These are phyloP conservation scores for Flaveria trinervia DNA, from an alignment of 129 eudicot species.

Conservation along the genomic window DNA sequence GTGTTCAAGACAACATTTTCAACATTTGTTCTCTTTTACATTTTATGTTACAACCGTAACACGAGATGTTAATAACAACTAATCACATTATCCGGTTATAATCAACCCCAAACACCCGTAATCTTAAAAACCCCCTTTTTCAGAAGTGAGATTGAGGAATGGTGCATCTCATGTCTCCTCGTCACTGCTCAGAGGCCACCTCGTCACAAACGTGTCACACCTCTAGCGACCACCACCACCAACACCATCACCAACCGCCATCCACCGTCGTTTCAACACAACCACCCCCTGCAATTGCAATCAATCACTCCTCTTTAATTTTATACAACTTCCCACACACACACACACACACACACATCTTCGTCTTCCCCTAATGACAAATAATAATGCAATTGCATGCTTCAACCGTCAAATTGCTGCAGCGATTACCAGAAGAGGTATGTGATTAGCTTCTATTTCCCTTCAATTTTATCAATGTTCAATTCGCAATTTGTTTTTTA, in stretches of 20 bases:
- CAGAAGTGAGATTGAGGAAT: not conserved
- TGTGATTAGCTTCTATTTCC: slow-evolving; percentile 1
- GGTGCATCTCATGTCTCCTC: slow-evolving; percentile 23
- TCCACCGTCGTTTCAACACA: slow-evolving; percentile 3
- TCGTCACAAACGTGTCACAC: slow-evolving; percentile 43
- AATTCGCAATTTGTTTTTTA: not conserved
- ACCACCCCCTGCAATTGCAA: not conserved
- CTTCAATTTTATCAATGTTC: not conserved
- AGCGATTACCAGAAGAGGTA: slow-evolving; percentile 20
- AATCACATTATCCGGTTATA: not conserved
- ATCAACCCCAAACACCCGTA: not conserved
- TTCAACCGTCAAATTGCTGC: slow-evolving; percentile 23
- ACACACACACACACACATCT: not conserved
- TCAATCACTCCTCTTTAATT: not conserved
- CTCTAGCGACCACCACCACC: slow-evolving; percentile 33
- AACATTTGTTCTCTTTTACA: no score
- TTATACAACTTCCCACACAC: no score
- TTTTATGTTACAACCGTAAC: no score
- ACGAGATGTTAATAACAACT: no score
- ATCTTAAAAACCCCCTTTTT: not conserved
- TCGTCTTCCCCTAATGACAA: slow-evolving; percentile 23
- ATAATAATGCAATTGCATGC: slow-evolving; percentile 25
- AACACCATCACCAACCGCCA: slow-evolving; percentile 5
- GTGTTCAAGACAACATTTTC: no score
- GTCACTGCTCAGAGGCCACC: slow-evolving; percentile 34